Evolutionary conservation across 1,139 yeast genomes (phyloP).

Genomic region (Nematodospora anomalae): DNA sequence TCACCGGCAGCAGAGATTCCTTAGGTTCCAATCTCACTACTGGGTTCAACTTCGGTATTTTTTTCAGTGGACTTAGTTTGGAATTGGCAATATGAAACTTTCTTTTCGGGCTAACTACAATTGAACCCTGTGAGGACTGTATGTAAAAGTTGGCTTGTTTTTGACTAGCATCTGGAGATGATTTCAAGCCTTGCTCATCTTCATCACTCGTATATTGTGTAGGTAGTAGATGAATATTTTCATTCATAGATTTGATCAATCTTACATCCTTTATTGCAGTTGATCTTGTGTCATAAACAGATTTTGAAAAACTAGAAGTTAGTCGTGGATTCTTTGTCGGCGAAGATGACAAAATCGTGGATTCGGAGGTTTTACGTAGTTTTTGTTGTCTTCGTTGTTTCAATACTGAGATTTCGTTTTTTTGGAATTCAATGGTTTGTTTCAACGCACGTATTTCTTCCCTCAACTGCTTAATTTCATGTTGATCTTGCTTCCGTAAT

Average conservation of each 20-base stretch:
- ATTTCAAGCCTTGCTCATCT: slow-evolving; percentile 9
- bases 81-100: neutral
- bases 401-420: slow-evolving; percentile 6
- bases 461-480: slow-evolving; percentile 3
- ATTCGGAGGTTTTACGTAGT: neutral
- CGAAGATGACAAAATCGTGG: slow-evolving; percentile 5
- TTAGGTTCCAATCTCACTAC: slow-evolving; percentile 2
- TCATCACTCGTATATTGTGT: slow-evolving; percentile 20
- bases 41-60: slow-evolving; percentile 2
- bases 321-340: slow-evolving; percentile 11
- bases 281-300: slow-evolving; percentile 1
- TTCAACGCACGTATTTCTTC: slow-evolving; percentile 1
- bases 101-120: slow-evolving; percentile 11
- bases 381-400: slow-evolving; percentile 1
- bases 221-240: slow-evolving; percentile 15
- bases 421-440: slow-evolving; percentile 1
- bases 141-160: slow-evolving; percentile 1
- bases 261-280: slow-evolving; percentile 2
- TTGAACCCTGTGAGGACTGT: slow-evolving; percentile 6
- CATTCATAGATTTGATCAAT: slow-evolving; percentile 10
- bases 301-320: slow-evolving; percentile 1
- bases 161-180: slow-evolving; percentile 10
- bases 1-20: neutral
- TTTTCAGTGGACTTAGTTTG: slow-evolving; percentile 8
- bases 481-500: slow-evolving; percentile 9